A percentile compares a stretch with the other conserved stretches of the same genome.
phyloP scores from a whole-genome alignment of 2,329 filamentous ascomycete genomes.

The Falciphora oryzae region DNA sequence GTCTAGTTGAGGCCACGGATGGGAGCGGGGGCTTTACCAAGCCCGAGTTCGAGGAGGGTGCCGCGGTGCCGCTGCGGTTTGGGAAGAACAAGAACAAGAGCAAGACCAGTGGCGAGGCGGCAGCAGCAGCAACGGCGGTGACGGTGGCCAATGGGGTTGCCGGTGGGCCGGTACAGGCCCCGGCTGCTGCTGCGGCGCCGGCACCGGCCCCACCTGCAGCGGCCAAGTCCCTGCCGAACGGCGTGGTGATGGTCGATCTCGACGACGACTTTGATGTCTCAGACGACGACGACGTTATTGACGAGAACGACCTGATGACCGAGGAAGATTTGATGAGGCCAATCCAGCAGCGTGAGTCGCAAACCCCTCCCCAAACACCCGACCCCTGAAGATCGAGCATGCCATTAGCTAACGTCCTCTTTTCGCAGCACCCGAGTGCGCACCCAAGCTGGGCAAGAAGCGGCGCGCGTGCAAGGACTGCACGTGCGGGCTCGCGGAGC shows the following conservation, averaged over 20 bases:
- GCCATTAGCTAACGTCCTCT: constrained; percentile 8
- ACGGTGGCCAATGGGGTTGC: not conserved
- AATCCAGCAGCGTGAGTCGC: constrained; percentile 69
- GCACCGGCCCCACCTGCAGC: constrained; percentile 34
- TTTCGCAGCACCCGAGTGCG: constrained; percentile 69
- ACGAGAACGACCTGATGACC: constrained; percentile 81
- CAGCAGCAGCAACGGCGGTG: constrained; percentile 9
- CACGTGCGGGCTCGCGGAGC: constrained; percentile 84
- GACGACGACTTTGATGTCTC: constrained; percentile 40
- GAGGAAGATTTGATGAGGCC: constrained; percentile 77
- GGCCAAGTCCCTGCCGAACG: constrained; percentile 63
- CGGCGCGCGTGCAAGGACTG: constrained; percentile 97
- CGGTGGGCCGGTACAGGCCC: constrained; percentile 5
- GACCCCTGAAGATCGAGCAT: constrained; percentile 18
- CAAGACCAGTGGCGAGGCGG: not conserved
- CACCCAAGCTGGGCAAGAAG: constrained; percentile 80
- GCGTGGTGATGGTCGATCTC: constrained; percentile 31
- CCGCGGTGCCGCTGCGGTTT: constrained; percentile 58
- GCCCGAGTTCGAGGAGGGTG: constrained; percentile 54
- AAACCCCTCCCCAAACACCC: constrained; percentile 7
- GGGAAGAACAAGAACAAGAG: constrained; percentile 50
- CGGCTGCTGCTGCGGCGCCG: not conserved
- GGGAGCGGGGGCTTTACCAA: constrained; percentile 66
- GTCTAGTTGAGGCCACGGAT: constrained; percentile 59
- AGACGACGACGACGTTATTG: constrained; percentile 78